Evolutionary conservation across 2,329 filamentous ascomycete species (phyloP), one percentile per base, ranked within the genome.

Genomic region (Cercospora beticola): DNA sequence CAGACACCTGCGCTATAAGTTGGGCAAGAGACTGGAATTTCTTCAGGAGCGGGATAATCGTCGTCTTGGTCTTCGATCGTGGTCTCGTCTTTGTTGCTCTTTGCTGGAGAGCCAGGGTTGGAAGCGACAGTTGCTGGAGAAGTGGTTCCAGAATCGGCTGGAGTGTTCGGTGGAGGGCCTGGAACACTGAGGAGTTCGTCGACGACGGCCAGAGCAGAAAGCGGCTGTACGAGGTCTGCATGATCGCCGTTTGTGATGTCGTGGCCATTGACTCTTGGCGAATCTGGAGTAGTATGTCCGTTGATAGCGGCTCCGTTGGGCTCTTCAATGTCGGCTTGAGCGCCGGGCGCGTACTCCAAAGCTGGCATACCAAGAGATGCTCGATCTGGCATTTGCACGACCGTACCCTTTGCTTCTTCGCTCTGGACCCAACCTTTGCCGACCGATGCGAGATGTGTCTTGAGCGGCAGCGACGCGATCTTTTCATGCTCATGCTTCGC

Each of bases 351-450:
- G 23, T 60, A 64, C 26, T 28, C 18, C 12, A 63, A 33, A 16
- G 36, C 40, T 49, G 65, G 62, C 62, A 30, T 60, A 10, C 56
- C 46, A 3, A 43, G 49, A 6, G 52, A 49, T 26, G 30, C 10
- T 30, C 9, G 12, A 5, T 40, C 52, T 26, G 71, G 71, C 12
- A 63, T 30, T 2, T 60, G 60, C 16, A 74, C 21, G 7, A 49
- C 21, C 28, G 46, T 61, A 23, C 72, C 71, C 21, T 67, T 70
- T 3, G 64, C 65, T 33, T 58, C 16, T 7, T 68, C 67, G n/a
- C 70, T 68, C n/a, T 69, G 59, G 43, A 75, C 62, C 70, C 71
- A 76, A 59, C 66, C 67, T 46, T 61, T 69, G 56, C 69, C 71
- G 3, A 63, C 18, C 5, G 14, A 43, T 28, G 59, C 62, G 16